These are phyloP conservation scores for Sclerotinia minor DNA, from an alignment of 2,329 filamentous ascomycete species.

Conservation along the genomic window DNA sequence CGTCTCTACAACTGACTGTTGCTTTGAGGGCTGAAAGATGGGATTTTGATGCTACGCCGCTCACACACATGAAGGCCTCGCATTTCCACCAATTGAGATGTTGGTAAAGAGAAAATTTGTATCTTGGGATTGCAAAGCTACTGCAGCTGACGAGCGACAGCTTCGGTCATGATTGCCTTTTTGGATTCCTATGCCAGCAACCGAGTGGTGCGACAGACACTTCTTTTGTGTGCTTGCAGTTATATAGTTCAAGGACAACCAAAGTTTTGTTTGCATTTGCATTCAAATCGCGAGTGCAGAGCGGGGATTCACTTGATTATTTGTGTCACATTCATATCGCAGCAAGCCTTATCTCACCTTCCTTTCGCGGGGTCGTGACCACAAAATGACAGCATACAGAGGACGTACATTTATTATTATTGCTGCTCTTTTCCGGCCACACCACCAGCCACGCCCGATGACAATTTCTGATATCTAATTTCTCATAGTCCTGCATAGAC, in stretches of 20 bases:
- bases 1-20: background rate
- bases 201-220: constrained; percentile 5
- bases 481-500: constrained; percentile 23
- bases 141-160: constrained; percentile 15
- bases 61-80: background rate
- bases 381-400: constrained; percentile 3
- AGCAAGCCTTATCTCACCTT: constrained; percentile 11
- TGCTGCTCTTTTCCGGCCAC: constrained; percentile 11
- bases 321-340: background rate
- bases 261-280: background rate
- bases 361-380: background rate
- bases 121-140: constrained; percentile 4
- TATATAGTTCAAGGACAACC: background rate
- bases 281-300: background rate
- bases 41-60: constrained; percentile 3
- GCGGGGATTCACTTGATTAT: background rate
- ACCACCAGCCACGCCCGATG: constrained; percentile 21
- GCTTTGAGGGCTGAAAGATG: constrained; percentile 3
- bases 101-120: background rate
- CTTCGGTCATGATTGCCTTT: background rate
- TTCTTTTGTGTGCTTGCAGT: background rate
- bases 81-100: constrained; percentile 17
- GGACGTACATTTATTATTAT: background rate
- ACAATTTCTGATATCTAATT: background rate
- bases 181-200: background rate